Conservation (phyloP, 257 asterid genomes). For the Galeopsis tetrahit region DNA sequence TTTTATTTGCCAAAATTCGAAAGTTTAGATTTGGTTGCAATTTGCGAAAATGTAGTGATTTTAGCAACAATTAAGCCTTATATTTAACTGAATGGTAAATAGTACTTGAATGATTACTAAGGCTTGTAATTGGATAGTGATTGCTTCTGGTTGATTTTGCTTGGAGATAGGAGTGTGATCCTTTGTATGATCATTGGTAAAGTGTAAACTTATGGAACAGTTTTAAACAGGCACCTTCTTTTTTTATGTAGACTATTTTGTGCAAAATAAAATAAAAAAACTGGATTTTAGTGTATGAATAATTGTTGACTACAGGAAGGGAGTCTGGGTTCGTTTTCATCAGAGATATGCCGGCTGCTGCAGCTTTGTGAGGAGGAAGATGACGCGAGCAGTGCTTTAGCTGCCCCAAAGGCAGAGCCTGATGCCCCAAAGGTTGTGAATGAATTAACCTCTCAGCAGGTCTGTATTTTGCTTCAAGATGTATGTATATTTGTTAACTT, state of each 20-base stretch:
- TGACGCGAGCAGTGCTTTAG: slow-evolving; percentile 90
- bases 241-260: neutral
- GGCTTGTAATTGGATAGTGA: neutral
- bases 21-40: too few relatives aligned
- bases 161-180: slow-evolving; percentile 1
- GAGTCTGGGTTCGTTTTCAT: slow-evolving; percentile 62
- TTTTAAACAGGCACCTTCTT: neutral
- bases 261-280: neutral
- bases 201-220: neutral
- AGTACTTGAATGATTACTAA: neutral
- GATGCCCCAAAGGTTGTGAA: slow-evolving; percentile 57
- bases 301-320: slow-evolving; percentile 61
- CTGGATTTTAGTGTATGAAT: slow-evolving; percentile 30
- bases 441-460: slow-evolving; percentile 61
- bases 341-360: slow-evolving; percentile 78
- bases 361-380: slow-evolving; percentile 91
- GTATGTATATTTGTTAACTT: neutral
- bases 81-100: neutral
- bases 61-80: too few relatives aligned
- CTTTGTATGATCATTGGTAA: slow-evolving; percentile 2
- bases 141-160: neutral
- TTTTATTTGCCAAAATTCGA: too few relatives aligned
- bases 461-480: slow-evolving; percentile 28
- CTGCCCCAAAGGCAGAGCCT: slow-evolving; percentile 80
- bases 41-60: too few relatives aligned